A percentile compares a stretch with the other conserved stretches of the same genome.
These are phyloP conservation scores for Claviceps cyperi DNA, from an alignment of 2,329 filamentous ascomycete species.

Conservation along the genomic window DNA sequence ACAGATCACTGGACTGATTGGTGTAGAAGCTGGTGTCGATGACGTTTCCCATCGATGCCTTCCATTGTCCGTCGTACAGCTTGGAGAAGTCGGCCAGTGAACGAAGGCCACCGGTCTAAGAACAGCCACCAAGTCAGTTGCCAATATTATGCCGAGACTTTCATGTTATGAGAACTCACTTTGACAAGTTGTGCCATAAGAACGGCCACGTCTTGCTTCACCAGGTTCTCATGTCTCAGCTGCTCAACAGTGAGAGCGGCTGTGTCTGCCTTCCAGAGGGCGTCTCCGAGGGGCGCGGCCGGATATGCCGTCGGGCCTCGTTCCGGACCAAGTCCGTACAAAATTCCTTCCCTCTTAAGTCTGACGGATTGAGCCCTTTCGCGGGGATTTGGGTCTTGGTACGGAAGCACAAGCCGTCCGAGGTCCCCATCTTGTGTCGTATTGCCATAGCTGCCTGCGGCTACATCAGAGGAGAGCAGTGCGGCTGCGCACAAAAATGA, in stretches of 20 bases:
- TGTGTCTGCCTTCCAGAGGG: background rate
- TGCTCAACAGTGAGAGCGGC: background rate
- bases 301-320: constrained; percentile 1
- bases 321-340: constrained; percentile 2
- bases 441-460: background rate
- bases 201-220: background rate
- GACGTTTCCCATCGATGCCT: constrained; percentile 19
- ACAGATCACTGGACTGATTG: constrained; percentile 31
- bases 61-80: constrained; percentile 28
- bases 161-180: background rate
- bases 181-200: background rate
- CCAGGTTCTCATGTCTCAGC: background rate
- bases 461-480: background rate
- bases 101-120: constrained; percentile 15
- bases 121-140: background rate
- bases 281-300: background rate
- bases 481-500: background rate
- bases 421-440: background rate
- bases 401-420: background rate
- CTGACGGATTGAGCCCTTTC: background rate
- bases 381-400: background rate
- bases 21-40: constrained; percentile 18
- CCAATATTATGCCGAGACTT: background rate
- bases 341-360: background rate
- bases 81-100: constrained; percentile 23